Base-by-base conservation (phyloP, 495 filamentous ascomycete species). In the Trichoderma orchidacearum region DNA sequence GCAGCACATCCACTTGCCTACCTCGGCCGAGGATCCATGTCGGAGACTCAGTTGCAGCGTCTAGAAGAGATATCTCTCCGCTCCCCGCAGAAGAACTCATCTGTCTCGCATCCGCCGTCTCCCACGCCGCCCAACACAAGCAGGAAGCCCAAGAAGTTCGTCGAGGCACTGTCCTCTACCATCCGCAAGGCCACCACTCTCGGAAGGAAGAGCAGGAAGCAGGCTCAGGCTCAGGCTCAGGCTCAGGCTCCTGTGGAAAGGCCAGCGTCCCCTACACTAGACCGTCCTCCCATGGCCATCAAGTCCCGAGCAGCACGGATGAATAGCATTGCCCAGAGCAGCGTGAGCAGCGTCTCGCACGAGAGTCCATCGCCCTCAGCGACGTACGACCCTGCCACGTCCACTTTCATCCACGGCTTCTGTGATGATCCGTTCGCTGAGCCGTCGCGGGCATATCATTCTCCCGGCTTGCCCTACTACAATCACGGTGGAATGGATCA, bases 31-130 rank as follows among this genome's bases (percentile, higher is more conserved):
- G 71, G 68, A 28, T 72, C 73, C 30, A 70, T 75, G 56, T 75
- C 73, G 13, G 72, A 76, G 59, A 75, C 72, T 30, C 72, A 77
- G 59, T 60, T 77, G 25, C 67, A 73, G 2, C 68, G 67, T 45
- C 62, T 76, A 34, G 75, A 76, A 57, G 72, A 72, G 0, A 60
- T 76, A 34, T 67, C 70, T n/a, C 63, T 75, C 56, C 66, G 68
- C 53, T 72, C 73, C 66, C 60, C 59, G 61, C 62, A 56, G 51
- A 59, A 54, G 61, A 0, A 58, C 56, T 15, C 35, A 9, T 65
- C 68, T 21, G 62, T 62, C 13, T 64, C 68, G 3, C 60, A 63
- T 21, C 65, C 66, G 13, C 36, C 64, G 2, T 66, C 66, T 27
- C 63, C 63, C 23, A 60, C 56, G n/a, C 56, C 59, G 9, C 58